Evolutionary conservation across 164 flowering plant genomes (phyloP).

Genomic region (Dillenia turbinata): DNA sequence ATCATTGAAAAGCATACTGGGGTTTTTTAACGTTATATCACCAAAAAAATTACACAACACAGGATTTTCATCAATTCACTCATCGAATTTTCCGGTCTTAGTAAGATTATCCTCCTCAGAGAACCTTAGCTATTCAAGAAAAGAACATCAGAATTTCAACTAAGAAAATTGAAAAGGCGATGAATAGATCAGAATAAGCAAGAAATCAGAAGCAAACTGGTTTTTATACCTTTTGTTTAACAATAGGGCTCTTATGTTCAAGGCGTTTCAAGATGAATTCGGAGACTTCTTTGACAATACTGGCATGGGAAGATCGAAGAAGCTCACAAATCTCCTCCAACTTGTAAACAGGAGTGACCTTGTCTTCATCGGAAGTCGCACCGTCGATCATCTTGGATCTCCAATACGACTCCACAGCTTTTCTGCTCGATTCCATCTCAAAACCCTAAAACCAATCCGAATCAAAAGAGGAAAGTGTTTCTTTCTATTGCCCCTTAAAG

Average conservation of each 20-base stretch:
- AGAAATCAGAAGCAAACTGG: neutral
- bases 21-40: too few species aligned
- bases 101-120: too few species aligned
- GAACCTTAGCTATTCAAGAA: neutral
- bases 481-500: too few species aligned
- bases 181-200: neutral
- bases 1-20: too few species aligned
- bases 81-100: too few species aligned
- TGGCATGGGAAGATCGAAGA: constrained; percentile 66
- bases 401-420: constrained; percentile 98
- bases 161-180: neutral
- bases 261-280: constrained; percentile 81
- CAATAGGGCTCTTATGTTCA: constrained; percentile 83
- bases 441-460: too few species aligned
- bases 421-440: constrained; percentile 79
- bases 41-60: too few species aligned
- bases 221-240: constrained; percentile 77
- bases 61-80: too few species aligned
- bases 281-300: constrained; percentile 83
- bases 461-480: too few species aligned
- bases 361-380: constrained; percentile 87
- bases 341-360: constrained; percentile 89
- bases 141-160: neutral
- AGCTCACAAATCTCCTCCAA: constrained; percentile 90
- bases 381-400: constrained; percentile 85